A percentile compares a stretch with the other conserved stretches of the same genome.
Conservation (phyloP, 2,329 filamentous ascomycete species). For the Hymenoscyphus occultus region DNA sequence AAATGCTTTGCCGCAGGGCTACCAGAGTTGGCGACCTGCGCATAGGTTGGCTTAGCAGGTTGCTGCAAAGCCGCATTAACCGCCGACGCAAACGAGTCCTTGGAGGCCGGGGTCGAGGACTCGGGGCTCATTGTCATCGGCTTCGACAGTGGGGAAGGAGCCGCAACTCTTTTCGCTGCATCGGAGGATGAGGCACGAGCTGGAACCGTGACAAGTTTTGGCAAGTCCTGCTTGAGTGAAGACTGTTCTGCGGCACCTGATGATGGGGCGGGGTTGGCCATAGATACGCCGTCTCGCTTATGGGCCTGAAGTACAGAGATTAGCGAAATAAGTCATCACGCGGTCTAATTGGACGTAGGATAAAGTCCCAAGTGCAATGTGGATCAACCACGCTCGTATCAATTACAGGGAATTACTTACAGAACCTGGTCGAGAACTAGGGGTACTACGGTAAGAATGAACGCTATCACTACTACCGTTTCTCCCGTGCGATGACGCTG, state of each 20-base stretch:
- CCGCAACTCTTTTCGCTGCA: constrained; percentile 60
- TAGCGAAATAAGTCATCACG: constrained; percentile 27
- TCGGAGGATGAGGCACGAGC: constrained; percentile 58
- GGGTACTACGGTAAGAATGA: constrained; percentile 53
- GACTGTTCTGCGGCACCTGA: constrained; percentile 44
- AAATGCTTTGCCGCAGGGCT: constrained; percentile 77
- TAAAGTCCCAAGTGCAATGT: constrained; percentile 32
- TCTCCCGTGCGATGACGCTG: constrained; percentile 32
- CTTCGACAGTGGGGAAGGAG: constrained; percentile 72
- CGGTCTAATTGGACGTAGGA: constrained; percentile 32
- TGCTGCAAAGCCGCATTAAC: constrained; percentile 36
- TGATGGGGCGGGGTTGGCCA: constrained; percentile 44
- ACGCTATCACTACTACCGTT: constrained; percentile 65
- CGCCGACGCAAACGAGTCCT: constrained; percentile 41
- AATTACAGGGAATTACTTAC: constrained; percentile 49
- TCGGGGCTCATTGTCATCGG: constrained; percentile 62
- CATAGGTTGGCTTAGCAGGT: constrained; percentile 32
- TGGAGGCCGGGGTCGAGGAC: constrained; percentile 41
- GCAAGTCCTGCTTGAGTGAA: constrained; percentile 50
- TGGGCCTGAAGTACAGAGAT: constrained; percentile 52
- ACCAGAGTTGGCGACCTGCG: constrained; percentile 37
- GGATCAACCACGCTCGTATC: background rate
- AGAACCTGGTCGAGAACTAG: constrained; percentile 59
- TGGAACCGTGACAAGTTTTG: constrained; percentile 56
- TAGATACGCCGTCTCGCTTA: constrained; percentile 55